These are phyloP conservation scores for Fraxinus floribunda DNA, from an alignment of 305 asterid species.

Conservation along the genomic window DNA sequence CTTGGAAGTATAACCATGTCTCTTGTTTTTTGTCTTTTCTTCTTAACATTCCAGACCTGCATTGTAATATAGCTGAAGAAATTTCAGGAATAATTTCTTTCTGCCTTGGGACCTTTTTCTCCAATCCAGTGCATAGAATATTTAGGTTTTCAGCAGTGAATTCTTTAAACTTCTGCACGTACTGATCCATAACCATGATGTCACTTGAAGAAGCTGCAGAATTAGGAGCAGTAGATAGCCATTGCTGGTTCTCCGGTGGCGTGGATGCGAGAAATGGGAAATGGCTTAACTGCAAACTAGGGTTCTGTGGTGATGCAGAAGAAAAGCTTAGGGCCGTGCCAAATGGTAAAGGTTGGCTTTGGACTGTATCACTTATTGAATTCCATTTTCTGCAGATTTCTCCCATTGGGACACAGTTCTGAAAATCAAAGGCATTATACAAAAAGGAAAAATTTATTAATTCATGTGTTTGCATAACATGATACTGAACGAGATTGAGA, in stretches of 20 bases:
- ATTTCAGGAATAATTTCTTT: slow-evolving; percentile 56
- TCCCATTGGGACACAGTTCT: slow-evolving; percentile 41
- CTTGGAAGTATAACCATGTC: slow-evolving; percentile 77
- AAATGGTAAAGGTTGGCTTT: slow-evolving; percentile 30
- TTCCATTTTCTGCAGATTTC: slow-evolving; percentile 60
- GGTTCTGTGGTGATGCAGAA: slow-evolving; percentile 37
- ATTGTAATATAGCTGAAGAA: slow-evolving; percentile 54
- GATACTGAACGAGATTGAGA: not conserved
- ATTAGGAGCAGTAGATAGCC: slow-evolving; percentile 23
- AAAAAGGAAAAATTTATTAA: not conserved
- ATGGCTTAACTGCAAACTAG: slow-evolving; percentile 18
- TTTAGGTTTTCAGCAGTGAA: slow-evolving; percentile 67
- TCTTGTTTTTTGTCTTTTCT: slow-evolving; percentile 50
- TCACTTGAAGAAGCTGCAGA: slow-evolving; percentile 61
- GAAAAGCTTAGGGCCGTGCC: slow-evolving; percentile 45
- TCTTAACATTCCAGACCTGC: slow-evolving; percentile 67
- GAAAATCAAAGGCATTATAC: slow-evolving; percentile 21
- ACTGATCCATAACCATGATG: slow-evolving; percentile 46
- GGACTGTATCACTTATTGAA: slow-evolving; percentile 49
- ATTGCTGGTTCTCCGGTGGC: not conserved
- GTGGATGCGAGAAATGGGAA: not conserved
- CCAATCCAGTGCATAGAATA: slow-evolving; percentile 61
- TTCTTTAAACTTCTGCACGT: slow-evolving; percentile 54
- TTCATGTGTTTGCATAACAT: not conserved
- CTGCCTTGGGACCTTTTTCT: slow-evolving; percentile 65